A percentile compares a stretch with the other conserved stretches of the same genome.
Evolutionary conservation across 164 flowering plant species (phyloP).

Genomic region (Litsea cubeba): DNA sequence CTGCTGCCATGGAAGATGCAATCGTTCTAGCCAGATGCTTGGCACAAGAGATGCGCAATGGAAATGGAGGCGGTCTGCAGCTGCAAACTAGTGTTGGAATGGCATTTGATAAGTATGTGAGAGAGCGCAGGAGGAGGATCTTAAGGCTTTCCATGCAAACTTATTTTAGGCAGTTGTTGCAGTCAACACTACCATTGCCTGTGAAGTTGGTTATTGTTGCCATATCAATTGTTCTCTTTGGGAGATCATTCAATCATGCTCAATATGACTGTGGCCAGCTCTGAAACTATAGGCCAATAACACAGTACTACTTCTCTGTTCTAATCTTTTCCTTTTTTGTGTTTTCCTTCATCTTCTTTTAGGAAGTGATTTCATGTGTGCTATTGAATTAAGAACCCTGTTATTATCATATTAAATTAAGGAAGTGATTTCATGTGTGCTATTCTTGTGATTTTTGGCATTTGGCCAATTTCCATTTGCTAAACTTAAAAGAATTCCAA

Average conservation of each 20-base stretch:
- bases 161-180: constrained; percentile 17
- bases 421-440: too few relatives aligned
- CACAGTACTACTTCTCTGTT: too few relatives aligned
- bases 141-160: constrained; percentile 18
- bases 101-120: constrained; percentile 26
- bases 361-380: too few relatives aligned
- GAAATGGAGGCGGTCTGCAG: not conserved
- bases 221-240: constrained; percentile 2
- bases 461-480: too few relatives aligned
- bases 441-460: too few relatives aligned
- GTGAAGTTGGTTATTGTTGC: constrained; percentile 6
- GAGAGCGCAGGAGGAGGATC: constrained; percentile 26
- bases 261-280: constrained; percentile 28
- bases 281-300: constrained; percentile 4
- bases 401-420: too few relatives aligned
- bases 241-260: constrained; percentile 14
- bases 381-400: too few relatives aligned
- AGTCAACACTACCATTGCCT: constrained; percentile 2
- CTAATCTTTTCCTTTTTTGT: too few relatives aligned
- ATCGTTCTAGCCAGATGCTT: constrained; percentile 33
- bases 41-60: constrained; percentile 8
- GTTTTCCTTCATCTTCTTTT: too few relatives aligned
- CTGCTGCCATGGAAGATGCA: constrained; percentile 36
- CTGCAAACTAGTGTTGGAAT: constrained; percentile 5
- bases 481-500: too few relatives aligned